phyloP scores from a whole-genome alignment of 768 basidiomycete species.

The Lyophyllum shimeji region DNA sequence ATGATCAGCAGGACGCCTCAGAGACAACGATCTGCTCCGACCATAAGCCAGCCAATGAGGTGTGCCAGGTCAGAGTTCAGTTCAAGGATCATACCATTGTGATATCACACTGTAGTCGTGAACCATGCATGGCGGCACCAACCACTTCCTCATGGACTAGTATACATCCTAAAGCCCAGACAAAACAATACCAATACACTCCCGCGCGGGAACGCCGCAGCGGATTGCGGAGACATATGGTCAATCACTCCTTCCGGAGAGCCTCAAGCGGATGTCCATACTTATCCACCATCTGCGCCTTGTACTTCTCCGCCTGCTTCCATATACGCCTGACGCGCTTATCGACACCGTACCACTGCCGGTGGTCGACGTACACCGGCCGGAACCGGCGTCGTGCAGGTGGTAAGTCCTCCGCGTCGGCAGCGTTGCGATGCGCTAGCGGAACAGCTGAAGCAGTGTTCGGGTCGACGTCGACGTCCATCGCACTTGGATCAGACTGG shows the following conservation, averaged over 20 bases:
- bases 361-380: constrained; percentile 48
- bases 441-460: constrained; percentile 14
- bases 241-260: neutral
- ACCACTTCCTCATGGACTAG: neutral
- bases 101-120: neutral
- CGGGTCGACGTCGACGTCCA: constrained; percentile 11
- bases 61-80: too few species aligned
- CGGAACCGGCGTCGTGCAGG: constrained; percentile 38
- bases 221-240: too few species aligned
- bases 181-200: neutral
- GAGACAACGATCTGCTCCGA: too few species aligned
- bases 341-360: constrained; percentile 46
- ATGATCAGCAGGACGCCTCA: too few species aligned
- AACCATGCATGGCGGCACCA: neutral
- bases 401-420: constrained; percentile 18
- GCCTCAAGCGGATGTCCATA: constrained; percentile 12
- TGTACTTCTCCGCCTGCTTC: constrained; percentile 25
- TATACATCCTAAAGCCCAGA: neutral
- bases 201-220: too few species aligned
- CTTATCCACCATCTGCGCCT: constrained; percentile 11
- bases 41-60: too few species aligned
- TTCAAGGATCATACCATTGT: too few species aligned
- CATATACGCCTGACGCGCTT: constrained; percentile 32
- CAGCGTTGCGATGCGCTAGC: constrained; percentile 21
- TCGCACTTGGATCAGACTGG: neutral